Conservation (phyloP, 352 stramenopile species). For the Elongisporangium undulatum region DNA sequence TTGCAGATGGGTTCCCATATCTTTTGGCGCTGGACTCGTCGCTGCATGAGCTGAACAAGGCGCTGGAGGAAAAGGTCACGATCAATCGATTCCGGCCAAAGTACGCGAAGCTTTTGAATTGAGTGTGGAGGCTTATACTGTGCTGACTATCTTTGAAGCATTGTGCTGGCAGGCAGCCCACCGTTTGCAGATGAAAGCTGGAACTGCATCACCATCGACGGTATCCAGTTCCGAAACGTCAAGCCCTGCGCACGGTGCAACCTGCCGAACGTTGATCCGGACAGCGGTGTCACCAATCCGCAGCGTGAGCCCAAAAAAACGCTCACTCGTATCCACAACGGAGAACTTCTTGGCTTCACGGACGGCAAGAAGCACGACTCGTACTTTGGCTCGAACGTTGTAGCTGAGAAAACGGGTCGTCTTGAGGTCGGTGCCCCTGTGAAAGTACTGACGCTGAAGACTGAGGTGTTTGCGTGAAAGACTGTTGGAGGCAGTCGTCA, state of each 20-base stretch:
- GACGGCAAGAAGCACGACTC: conserved; percentile 41
- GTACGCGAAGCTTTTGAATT: conserved; percentile 14
- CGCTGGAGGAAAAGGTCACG: conserved; percentile 40
- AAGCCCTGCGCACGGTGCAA: conserved; percentile 72
- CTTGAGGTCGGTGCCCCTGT: conserved; percentile 43
- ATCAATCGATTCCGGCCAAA: conserved; percentile 87
- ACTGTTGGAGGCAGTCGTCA: background rate
- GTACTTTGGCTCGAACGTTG: conserved; percentile 81
- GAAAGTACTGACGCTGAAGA: conserved; percentile 70
- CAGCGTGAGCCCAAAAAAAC: conserved; percentile 46
- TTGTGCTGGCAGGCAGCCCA: conserved; percentile 60
- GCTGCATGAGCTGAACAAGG: conserved; percentile 53
- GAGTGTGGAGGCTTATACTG: conserved; percentile 1
- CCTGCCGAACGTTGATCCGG: conserved; percentile 72
- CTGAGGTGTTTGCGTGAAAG: conserved; percentile 39
- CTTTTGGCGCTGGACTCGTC: conserved; percentile 57
- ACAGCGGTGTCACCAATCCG: conserved; percentile 41
- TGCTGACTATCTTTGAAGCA: conserved; percentile 23
- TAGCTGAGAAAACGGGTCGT: conserved; percentile 30
- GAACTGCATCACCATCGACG: conserved; percentile 55
- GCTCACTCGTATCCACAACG: conserved; percentile 52
- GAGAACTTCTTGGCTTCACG: conserved; percentile 50
- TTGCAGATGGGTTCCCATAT: conserved; percentile 79
- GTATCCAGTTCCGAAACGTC: conserved; percentile 61
- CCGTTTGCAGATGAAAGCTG: conserved; percentile 76